Base-by-base conservation (phyloP, 164 flowering plant genomes). In the Chimonanthus praecox region DNA sequence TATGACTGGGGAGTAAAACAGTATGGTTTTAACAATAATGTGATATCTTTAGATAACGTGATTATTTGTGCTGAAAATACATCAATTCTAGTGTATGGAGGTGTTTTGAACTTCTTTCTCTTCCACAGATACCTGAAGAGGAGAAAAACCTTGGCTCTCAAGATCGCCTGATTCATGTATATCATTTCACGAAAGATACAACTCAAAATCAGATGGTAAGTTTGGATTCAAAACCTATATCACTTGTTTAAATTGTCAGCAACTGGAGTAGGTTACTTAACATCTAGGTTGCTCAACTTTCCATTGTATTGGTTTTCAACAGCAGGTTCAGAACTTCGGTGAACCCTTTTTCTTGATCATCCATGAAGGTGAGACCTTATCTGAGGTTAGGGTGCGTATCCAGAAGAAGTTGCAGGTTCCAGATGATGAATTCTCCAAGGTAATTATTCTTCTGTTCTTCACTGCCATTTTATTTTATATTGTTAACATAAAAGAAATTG, bases 251-350 rank as follows among this genome's bases (percentile, higher is more conserved):
- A 47, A 71, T 67, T 60, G 48, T 76, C 62, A 49, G 15, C 49
- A 58, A n/a, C 45, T 54, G 58, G 8, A 15, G 16, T 64, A 77
- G 47, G 8, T 10, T 47, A 63, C 51, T 43, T 50, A 4, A 20
- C 21, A n/a, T 68, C n/a, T 49, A 15, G 68, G 33, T 21, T 15
- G 5, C 15, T 21, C 20, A 49, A 6, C 47, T 49, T 66, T 16
- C 47, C 43, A 5, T 4, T 13, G 6, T 68, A 15, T 64, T 78
- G 76, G 61, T 21, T 69, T 20, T 72, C 46, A 60, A 80, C 89
- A 92, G 97, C 98, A 92, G 85, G 89, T 94, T 60, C 97, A 92
- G 82, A 92, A 96, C 80, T 96, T 96, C 73, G 99, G 98, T 47
- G 99, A 96, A 58, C 99, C 99, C 63, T 96, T 96, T 79, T 91